These are phyloP conservation scores for Heimioporus sp. DNA, from an alignment of 768 basidiomycete species.

Conservation along the genomic window DNA sequence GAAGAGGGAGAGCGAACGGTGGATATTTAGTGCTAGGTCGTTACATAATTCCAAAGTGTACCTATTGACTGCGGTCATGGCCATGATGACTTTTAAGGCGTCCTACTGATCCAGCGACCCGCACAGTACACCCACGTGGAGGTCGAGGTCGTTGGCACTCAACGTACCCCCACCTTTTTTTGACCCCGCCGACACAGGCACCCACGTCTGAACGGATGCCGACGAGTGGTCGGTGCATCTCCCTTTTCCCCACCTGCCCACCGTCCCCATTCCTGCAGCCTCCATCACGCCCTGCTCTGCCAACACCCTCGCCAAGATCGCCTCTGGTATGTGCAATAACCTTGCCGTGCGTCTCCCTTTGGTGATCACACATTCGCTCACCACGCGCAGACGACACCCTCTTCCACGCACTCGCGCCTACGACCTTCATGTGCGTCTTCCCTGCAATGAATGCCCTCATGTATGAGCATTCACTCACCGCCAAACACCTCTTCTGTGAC, in stretches of 20 bases:
- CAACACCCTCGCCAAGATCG: constrained; percentile 96
- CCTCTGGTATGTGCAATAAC: constrained; percentile 87
- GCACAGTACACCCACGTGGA: constrained; percentile 71
- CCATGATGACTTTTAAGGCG: not conserved
- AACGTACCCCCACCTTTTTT: constrained; percentile 76
- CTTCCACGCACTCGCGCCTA: constrained; percentile 78
- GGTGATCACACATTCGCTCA: too few species aligned
- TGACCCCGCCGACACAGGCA: constrained; percentile 53
- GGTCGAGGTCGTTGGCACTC: constrained; percentile 83
- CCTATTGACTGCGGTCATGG: not conserved
- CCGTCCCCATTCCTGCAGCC: constrained; percentile 44
- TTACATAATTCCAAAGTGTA: constrained; percentile 24
- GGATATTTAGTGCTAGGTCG: too few species aligned
- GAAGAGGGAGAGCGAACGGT: too few species aligned
- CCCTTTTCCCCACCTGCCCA: not conserved
- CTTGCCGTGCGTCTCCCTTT: constrained; percentile 51
- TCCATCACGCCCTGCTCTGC: constrained; percentile 95
- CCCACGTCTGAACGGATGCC: constrained; percentile 70
- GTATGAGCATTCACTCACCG: too few species aligned
- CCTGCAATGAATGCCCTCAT: too few species aligned
- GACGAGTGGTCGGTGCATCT: constrained; percentile 88
- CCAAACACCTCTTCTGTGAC: too few species aligned
- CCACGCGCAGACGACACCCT: constrained; percentile 60
- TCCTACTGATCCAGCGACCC: not conserved
- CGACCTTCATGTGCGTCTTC: constrained; percentile 86